Evolutionary conservation across 73 alveolate genomes (phyloP).

Genomic region (Stentor roeselii): DNA sequence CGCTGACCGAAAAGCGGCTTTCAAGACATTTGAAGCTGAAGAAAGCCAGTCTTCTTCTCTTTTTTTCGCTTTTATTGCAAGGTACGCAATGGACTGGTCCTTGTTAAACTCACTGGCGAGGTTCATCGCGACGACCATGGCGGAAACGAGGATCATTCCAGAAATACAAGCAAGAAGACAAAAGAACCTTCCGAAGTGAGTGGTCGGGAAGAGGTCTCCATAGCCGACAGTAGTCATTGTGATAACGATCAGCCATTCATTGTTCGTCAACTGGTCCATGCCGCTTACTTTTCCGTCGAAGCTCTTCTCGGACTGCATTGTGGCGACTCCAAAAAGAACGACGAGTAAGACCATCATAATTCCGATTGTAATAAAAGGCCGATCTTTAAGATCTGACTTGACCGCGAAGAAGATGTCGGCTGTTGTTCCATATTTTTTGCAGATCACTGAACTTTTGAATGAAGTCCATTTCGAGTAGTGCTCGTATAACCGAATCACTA

Average conservation of each 20-base stretch:
- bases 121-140: constrained; percentile 35
- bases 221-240: constrained; percentile 79
- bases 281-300: neutral
- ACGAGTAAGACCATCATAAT: constrained; percentile 24
- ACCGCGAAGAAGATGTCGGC: constrained; percentile 39
- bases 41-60: constrained; percentile 45
- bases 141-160: constrained; percentile 44
- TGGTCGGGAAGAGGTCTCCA: constrained; percentile 66
- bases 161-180: constrained; percentile 46
- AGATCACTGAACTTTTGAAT: constrained; percentile 31
- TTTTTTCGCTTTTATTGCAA: constrained; percentile 38
- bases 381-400: constrained; percentile 47
- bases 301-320: constrained; percentile 33
- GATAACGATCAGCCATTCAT: constrained; percentile 57
- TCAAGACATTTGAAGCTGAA: constrained; percentile 34
- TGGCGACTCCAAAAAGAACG: constrained; percentile 31
- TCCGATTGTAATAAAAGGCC: constrained; percentile 44
- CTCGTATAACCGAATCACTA: constrained; percentile 40
- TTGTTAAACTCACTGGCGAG: constrained; percentile 30
- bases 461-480: constrained; percentile 55
- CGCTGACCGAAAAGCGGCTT: neutral
- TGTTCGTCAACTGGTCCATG: constrained; percentile 35
- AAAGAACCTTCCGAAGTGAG: constrained; percentile 65
- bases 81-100: constrained; percentile 37
- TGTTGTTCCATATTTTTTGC: constrained; percentile 31